These are phyloP conservation scores for Podospora anserina DNA, from an alignment of 495 filamentous ascomycete genomes.

Conservation along the genomic window DNA sequence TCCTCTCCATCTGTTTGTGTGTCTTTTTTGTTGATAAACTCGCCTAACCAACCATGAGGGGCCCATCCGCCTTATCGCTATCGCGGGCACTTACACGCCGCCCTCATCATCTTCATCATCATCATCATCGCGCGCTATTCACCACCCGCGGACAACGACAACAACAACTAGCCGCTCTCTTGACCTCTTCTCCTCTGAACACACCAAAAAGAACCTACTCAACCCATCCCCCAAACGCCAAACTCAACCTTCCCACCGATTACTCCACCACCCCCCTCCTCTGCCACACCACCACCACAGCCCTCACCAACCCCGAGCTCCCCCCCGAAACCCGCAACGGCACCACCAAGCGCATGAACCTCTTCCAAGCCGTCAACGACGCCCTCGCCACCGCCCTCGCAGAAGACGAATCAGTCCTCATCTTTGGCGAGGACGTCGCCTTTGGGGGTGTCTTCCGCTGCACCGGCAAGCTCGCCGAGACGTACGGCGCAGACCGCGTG, in stretches of 20 bases:
- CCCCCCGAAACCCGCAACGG: constrained; percentile 60
- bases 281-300: constrained; percentile 68
- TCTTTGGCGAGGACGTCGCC: constrained; percentile 96
- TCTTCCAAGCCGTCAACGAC: constrained; percentile 90
- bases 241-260: constrained; percentile 83
- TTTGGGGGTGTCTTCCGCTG: constrained; percentile 97
- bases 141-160: neutral
- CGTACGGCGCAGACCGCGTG: constrained; percentile 83
- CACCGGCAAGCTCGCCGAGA: constrained; percentile 81
- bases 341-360: constrained; percentile 79
- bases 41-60: constrained; percentile 23
- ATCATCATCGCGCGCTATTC: no score
- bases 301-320: constrained; percentile 65
- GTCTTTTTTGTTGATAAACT: constrained; percentile 4
- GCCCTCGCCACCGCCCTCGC: constrained; percentile 79
- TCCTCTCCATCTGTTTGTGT: neutral
- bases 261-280: constrained; percentile 79
- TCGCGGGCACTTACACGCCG: constrained; percentile 18
- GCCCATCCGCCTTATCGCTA: constrained; percentile 16
- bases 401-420: constrained; percentile 76
- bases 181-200: neutral
- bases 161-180: neutral
- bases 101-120: neutral
- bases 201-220: constrained; percentile 35
- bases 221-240: constrained; percentile 50